Conservation (phyloP, 2,329 filamentous ascomycete species). For the Trichoderma brevicompactum region DNA sequence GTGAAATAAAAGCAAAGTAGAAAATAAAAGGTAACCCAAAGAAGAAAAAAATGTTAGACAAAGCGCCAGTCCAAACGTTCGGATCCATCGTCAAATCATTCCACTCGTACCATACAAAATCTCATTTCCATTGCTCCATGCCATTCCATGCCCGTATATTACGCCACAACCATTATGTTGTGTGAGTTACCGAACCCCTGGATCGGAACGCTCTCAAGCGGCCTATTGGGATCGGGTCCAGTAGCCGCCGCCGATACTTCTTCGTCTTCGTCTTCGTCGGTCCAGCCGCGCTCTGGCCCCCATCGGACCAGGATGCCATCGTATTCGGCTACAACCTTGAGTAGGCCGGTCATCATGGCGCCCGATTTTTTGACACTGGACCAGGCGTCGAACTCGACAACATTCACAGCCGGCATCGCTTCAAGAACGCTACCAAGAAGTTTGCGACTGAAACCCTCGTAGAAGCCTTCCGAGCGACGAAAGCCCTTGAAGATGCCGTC, state of each 20-base stretch:
- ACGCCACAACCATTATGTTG: conserved; percentile 33
- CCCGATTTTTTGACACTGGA: conserved; percentile 66
- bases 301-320: conserved; percentile 60
- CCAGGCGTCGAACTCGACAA: conserved; percentile 72
- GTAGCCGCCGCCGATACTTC: neutral
- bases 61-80: conserved; percentile 17
- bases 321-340: conserved; percentile 55
- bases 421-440: conserved; percentile 62
- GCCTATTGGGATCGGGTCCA: conserved; percentile 10
- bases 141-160: conserved; percentile 5
- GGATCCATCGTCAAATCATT: conserved; percentile 27
- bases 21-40: neutral
- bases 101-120: conserved; percentile 5
- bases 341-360: conserved; percentile 65
- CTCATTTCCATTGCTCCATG: conserved; percentile 17
- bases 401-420: conserved; percentile 58
- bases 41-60: neutral
- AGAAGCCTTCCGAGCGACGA: conserved; percentile 67
- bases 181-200: conserved; percentile 29
- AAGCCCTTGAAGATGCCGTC: conserved; percentile 70
- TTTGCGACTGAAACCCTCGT: conserved; percentile 66
- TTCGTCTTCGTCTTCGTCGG: conserved; percentile 50
- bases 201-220: conserved; percentile 27
- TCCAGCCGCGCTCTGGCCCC: conserved; percentile 71
- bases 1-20: neutral